Evolutionary conservation across 2,329 filamentous ascomycete species (phyloP).

Genomic region (Botrytis pseudocinerea): DNA sequence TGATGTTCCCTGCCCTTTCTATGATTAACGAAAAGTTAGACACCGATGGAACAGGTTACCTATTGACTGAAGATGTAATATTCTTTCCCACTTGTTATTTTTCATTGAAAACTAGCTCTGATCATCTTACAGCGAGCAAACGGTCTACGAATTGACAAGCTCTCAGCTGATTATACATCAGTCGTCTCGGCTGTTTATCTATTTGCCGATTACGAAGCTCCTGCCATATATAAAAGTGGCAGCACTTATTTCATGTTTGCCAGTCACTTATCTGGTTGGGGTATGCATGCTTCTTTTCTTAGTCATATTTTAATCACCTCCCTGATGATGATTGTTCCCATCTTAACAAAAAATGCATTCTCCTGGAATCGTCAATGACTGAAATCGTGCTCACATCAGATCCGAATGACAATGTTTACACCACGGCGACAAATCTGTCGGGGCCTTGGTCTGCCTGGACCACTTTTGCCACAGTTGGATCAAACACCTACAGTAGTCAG

Average conservation of each 20-base stretch:
- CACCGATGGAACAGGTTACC: conserved; percentile 59
- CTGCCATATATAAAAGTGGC: conserved; percentile 61
- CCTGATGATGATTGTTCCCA: neutral
- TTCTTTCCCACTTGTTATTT: neutral
- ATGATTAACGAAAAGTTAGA: conserved; percentile 46
- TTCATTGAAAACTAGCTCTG: neutral
- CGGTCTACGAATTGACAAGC: conserved; percentile 57
- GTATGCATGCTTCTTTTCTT: conserved; percentile 24
- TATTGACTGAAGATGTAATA: conserved; percentile 61
- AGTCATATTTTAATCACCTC: neutral
- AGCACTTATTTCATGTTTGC: conserved; percentile 67
- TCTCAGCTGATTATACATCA: conserved; percentile 58
- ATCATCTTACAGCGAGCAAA: conserved; percentile 49
- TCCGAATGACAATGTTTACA: conserved; percentile 65
- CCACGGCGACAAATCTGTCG: conserved; percentile 55
- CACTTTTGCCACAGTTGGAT: conserved; percentile 57
- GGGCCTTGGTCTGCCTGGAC: conserved; percentile 64
- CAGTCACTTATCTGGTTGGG: conserved; percentile 52
- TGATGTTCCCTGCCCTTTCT: neutral
- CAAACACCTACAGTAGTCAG: conserved; percentile 60
- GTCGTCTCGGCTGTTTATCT: conserved; percentile 39
- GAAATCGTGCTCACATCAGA: conserved; percentile 19
- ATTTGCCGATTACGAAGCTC: conserved; percentile 54
- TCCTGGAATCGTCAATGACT: neutral
- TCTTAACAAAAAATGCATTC: neutral